These are phyloP conservation scores for Colletotrichum acutatum DNA, from an alignment of 2,329 filamentous ascomycete genomes.

Conservation along the genomic window DNA sequence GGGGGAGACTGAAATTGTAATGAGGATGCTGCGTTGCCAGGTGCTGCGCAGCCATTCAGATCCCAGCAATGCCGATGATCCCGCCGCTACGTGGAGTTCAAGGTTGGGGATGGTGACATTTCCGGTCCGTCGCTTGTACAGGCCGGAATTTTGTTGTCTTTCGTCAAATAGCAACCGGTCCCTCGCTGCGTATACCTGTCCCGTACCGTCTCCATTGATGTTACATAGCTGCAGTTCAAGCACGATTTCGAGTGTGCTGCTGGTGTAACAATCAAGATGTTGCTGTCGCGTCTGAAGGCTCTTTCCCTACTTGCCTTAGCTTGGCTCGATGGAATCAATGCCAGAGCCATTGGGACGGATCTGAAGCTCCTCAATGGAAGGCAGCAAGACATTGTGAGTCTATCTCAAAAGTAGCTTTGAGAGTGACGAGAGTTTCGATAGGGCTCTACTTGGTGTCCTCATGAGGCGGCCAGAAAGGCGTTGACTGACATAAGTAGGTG, in stretches of 20 bases:
- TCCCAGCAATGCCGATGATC: conserved; percentile 30
- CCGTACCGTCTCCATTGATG: background rate
- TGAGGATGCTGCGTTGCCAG: conserved; percentile 4
- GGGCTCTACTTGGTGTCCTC: fast-evolving
- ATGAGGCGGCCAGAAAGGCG: background rate
- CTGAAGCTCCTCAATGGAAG: conserved; percentile 29
- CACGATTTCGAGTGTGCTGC: background rate
- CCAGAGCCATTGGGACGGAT: background rate
- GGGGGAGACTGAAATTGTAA: conserved; percentile 3
- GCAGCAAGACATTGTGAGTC: conserved; percentile 32
- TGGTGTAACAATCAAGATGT: conserved; percentile 8
- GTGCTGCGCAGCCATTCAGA: conserved; percentile 27
- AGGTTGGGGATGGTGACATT: conserved; percentile 8
- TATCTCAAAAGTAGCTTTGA: background rate
- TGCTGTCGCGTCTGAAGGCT: conserved; percentile 22
- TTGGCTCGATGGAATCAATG: conserved; percentile 15
- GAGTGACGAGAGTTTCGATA: background rate
- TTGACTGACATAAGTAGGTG: conserved; percentile 44
- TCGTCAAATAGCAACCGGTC: conserved; percentile 9
- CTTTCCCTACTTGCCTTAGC: conserved; percentile 19
- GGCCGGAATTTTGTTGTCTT: background rate
- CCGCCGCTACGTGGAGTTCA: background rate
- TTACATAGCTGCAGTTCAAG: background rate
- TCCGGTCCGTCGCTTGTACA: background rate
- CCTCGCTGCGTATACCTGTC: background rate